Evolutionary conservation across 768 basidiomycete species (phyloP).

Genomic region (Tulasnella sp.): DNA sequence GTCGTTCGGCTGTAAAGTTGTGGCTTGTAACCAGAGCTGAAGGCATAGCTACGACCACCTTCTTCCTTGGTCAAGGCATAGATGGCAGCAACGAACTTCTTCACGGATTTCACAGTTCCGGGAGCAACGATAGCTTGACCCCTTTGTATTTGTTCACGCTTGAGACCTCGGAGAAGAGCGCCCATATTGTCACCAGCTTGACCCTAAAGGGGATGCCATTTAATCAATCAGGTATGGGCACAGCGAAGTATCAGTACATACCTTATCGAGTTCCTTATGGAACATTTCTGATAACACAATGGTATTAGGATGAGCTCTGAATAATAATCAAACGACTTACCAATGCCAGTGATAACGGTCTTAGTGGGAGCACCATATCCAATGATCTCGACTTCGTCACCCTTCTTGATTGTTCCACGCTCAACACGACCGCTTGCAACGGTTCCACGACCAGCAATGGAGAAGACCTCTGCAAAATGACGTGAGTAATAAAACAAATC

Average conservation of each 20-base stretch:
- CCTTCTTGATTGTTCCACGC: slow-evolving; percentile 83
- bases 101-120: slow-evolving; percentile 84
- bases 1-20: no score
- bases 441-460: slow-evolving; percentile 95
- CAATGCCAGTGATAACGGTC: slow-evolving; percentile 91
- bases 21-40: no score
- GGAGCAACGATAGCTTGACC: slow-evolving; percentile 86
- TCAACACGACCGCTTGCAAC: slow-evolving; percentile 94
- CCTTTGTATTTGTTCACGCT: slow-evolving; percentile 88
- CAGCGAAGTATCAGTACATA: slow-evolving; percentile 25
- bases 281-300: slow-evolving; percentile 67
- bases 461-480: slow-evolving; percentile 59
- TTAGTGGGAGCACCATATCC: slow-evolving; percentile 72
- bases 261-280: slow-evolving; percentile 97
- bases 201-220: slow-evolving; percentile 35
- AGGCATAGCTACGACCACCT: slow-evolving; percentile 25
- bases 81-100: slow-evolving; percentile 87
- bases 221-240: neutral
- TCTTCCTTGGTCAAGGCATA: slow-evolving; percentile 85
- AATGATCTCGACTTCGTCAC: slow-evolving; percentile 84
- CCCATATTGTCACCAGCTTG: slow-evolving; percentile 99
- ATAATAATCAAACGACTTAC: slow-evolving; percentile 29
- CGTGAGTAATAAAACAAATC: neutral
- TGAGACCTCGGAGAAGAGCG: slow-evolving; percentile 87
- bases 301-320: neutral